These are phyloP conservation scores for Chondrostereum purpureum DNA, from an alignment of 1,284 basidiomycete genomes.

Conservation along the genomic window DNA sequence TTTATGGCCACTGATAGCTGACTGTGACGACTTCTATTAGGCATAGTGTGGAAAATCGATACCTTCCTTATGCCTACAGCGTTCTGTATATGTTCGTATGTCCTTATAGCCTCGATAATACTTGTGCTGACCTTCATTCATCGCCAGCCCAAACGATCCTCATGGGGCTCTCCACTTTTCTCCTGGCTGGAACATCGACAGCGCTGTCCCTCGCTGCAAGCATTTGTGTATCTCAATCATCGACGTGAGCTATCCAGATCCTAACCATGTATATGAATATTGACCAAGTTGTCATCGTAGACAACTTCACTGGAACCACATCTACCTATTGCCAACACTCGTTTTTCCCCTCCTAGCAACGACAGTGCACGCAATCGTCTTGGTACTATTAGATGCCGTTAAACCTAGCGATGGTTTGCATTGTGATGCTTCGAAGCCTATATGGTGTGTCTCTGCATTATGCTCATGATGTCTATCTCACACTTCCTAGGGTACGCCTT, in stretches of 20 bases:
- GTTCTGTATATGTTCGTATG: constrained; percentile 43
- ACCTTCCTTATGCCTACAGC: constrained; percentile 46
- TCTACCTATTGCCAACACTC: constrained; percentile 35
- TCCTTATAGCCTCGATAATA: neutral
- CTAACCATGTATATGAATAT: neutral
- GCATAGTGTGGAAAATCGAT: constrained; percentile 58
- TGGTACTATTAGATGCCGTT: constrained; percentile 37
- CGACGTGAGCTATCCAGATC: neutral
- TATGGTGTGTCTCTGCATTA: constrained; percentile 36
- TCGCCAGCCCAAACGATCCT: constrained; percentile 41
- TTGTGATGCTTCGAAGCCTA: constrained; percentile 47
- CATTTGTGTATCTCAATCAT: constrained; percentile 19
- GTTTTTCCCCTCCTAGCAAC: constrained; percentile 43
- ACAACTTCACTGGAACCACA: constrained; percentile 33
- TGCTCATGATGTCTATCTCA: neutral
- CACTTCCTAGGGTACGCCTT: constrained; percentile 46
- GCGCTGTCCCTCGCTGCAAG: constrained; percentile 45
- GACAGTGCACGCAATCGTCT: constrained; percentile 33
- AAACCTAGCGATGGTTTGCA: constrained; percentile 42
- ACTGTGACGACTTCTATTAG: no score
- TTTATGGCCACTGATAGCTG: neutral
- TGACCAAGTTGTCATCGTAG: no score
- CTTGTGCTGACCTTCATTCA: neutral
- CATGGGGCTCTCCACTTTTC: constrained; percentile 38
- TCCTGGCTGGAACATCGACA: constrained; percentile 44